Percentiles rank a stretch among this genome's conserved stretches.
These are phyloP conservation scores for Kockiozyma suomiensis DNA, from an alignment of 805 yeast species.

Conservation along the genomic window DNA sequence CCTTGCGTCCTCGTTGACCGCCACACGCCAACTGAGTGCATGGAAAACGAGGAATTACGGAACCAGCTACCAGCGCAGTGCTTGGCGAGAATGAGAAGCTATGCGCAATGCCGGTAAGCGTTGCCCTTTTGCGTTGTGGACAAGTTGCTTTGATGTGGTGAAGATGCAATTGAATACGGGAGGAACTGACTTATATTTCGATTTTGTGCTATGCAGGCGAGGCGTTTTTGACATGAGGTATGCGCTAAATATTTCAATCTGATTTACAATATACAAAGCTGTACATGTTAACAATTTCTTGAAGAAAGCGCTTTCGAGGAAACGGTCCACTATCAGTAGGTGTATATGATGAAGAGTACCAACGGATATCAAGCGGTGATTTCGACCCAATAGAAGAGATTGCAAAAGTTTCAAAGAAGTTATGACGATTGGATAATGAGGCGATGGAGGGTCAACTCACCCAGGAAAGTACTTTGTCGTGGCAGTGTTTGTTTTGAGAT, in stretches of 20 bases:
- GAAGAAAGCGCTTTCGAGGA: conserved; percentile 81
- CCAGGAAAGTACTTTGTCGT: background rate
- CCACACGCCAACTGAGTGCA: conserved; percentile 84
- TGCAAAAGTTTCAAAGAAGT: conserved; percentile 55
- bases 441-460: background rate
- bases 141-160: background rate
- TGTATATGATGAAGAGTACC: conserved; percentile 84
- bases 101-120: conserved; percentile 72
- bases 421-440: background rate
- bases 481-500: background rate
- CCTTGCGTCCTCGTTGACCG: conserved; percentile 93
- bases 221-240: conserved; percentile 82
- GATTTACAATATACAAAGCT: too few relatives aligned
- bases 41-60: conserved; percentile 75
- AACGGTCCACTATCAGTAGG: conserved; percentile 94
- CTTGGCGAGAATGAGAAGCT: conserved; percentile 78
- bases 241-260: too few relatives aligned
- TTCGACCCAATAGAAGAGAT: conserved; percentile 82
- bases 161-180: background rate
- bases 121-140: too few relatives aligned
- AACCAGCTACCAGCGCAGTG: conserved; percentile 85
- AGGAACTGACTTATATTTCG: background rate
- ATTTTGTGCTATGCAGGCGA: conserved; percentile 44
- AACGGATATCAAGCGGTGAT: conserved; percentile 74
- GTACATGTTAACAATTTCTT: background rate